phyloP scores from a whole-genome alignment of 2,329 filamentous ascomycete genomes.

The Ophiostoma sp. region DNA sequence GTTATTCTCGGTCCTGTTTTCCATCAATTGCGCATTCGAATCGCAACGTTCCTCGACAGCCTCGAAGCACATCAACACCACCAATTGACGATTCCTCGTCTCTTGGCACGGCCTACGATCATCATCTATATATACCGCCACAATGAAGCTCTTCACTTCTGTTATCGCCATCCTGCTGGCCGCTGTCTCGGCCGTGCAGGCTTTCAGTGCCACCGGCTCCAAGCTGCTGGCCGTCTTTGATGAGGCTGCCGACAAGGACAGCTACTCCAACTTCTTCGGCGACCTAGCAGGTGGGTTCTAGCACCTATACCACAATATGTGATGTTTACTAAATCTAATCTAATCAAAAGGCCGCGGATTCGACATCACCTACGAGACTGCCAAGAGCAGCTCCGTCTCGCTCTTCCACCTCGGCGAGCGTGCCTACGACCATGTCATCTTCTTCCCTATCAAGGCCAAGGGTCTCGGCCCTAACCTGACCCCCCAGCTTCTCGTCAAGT shows the following conservation, averaged over 20 bases:
- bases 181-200: conserved; percentile 62
- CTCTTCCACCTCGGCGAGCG: conserved; percentile 84
- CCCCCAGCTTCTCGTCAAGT: conserved; percentile 80
- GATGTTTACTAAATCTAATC: conserved; percentile 16
- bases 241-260: conserved; percentile 70
- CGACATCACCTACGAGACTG: conserved; percentile 72
- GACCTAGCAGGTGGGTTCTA: conserved; percentile 59
- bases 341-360: conserved; percentile 67
- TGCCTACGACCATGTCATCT: conserved; percentile 82
- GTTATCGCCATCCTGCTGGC: conserved; percentile 64
- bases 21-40: background rate
- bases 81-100: conserved; percentile 16
- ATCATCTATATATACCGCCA: conserved; percentile 23
- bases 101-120: conserved; percentile 18
- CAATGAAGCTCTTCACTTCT: conserved; percentile 61
- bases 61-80: conserved; percentile 6
- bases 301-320: background rate
- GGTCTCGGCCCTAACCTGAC: conserved; percentile 88
- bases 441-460: conserved; percentile 87
- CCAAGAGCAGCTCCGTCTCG: conserved; percentile 69
- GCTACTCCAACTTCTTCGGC: conserved; percentile 75
- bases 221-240: conserved; percentile 83
- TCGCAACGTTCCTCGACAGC: background rate
- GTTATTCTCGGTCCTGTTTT: background rate
- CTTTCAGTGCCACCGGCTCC: conserved; percentile 71